phyloP scores from a whole-genome alignment of 352 stramenopile genomes.

The Phytophthora meadii region DNA sequence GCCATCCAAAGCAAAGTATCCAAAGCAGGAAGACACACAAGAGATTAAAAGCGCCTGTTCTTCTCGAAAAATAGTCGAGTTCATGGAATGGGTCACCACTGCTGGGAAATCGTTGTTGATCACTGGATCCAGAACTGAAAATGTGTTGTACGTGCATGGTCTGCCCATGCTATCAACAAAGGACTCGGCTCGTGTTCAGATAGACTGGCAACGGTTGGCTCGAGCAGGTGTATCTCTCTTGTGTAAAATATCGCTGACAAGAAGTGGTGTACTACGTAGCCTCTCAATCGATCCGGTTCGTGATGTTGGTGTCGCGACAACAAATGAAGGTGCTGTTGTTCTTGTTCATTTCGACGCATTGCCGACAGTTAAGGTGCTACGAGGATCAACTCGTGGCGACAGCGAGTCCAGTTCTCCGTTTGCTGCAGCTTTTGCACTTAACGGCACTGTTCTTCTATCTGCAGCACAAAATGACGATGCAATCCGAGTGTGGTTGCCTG shows the following conservation, averaged over 20 bases:
- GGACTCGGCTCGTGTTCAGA: slow-evolving; percentile 25
- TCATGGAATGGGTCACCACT: slow-evolving; percentile 36
- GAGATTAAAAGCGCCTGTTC: neutral
- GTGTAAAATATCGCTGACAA: slow-evolving; percentile 35
- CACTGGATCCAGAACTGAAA: slow-evolving; percentile 30
- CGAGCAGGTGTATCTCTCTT: slow-evolving; percentile 46
- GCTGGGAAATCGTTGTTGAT: slow-evolving; percentile 41
- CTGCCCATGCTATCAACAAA: slow-evolving; percentile 49
- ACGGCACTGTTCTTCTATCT: slow-evolving; percentile 48
- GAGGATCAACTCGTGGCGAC: neutral
- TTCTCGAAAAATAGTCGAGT: slow-evolving; percentile 20
- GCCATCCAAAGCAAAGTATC: slow-evolving; percentile 13
- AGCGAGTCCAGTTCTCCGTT: neutral
- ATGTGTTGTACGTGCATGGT: slow-evolving; percentile 46
- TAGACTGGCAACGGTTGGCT: slow-evolving; percentile 55
- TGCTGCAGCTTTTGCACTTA: slow-evolving; percentile 31
- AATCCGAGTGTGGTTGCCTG: slow-evolving; percentile 55
- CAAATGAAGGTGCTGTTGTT: slow-evolving; percentile 31
- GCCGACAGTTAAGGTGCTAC: slow-evolving; percentile 31
- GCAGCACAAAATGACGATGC: slow-evolving; percentile 21
- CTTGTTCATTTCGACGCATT: slow-evolving; percentile 47
- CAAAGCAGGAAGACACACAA: neutral
- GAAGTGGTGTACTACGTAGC: slow-evolving; percentile 27
- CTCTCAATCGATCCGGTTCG: slow-evolving; percentile 53
- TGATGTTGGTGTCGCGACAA: slow-evolving; percentile 45